Evolutionary conservation across 345 rosid species (phyloP).

Genomic region (Adansonia digitata): DNA sequence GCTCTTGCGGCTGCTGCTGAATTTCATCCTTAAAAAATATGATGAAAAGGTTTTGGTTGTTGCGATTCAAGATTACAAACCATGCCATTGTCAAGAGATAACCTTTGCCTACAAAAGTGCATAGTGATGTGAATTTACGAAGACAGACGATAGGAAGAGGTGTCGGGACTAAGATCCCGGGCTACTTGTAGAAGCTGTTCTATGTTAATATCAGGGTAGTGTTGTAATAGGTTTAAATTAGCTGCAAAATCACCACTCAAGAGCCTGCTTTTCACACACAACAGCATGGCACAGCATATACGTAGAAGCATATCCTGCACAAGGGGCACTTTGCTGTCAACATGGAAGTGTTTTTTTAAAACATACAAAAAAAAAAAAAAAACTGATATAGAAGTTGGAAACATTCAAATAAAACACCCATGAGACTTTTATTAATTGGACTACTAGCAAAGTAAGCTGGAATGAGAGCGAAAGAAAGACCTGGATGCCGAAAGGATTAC

Average conservation of each 20-base stretch:
- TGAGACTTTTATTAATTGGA: not conserved
- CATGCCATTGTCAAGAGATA: not conserved
- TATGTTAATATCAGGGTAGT: slow-evolving; percentile 48
- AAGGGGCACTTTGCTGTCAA: not conserved
- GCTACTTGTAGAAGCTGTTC: slow-evolving; percentile 59
- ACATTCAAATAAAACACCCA: not conserved
- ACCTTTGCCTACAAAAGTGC: not conserved
- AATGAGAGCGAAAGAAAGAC: slow-evolving; percentile 24
- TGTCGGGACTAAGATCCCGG: slow-evolving; percentile 45
- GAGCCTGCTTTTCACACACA: slow-evolving; percentile 49
- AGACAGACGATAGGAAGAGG: slow-evolving; percentile 36
- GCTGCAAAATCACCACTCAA: slow-evolving; percentile 57
- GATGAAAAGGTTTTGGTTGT: not conserved
- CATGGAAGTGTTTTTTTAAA: not conserved
- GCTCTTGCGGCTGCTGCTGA: not conserved
- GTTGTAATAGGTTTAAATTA: slow-evolving; percentile 60
- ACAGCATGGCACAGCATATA: slow-evolving; percentile 64
- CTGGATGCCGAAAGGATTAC: slow-evolving; percentile 61
- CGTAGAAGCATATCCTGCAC: slow-evolving; percentile 70
- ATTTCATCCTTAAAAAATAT: not conserved
- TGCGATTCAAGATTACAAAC: not conserved
- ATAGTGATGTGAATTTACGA: slow-evolving; percentile 11
- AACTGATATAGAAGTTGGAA: not conserved
- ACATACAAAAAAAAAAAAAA: no score
- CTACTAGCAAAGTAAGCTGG: no score